Conservation (phyloP, 495 filamentous ascomycete genomes). For the Cercophora samala region DNA sequence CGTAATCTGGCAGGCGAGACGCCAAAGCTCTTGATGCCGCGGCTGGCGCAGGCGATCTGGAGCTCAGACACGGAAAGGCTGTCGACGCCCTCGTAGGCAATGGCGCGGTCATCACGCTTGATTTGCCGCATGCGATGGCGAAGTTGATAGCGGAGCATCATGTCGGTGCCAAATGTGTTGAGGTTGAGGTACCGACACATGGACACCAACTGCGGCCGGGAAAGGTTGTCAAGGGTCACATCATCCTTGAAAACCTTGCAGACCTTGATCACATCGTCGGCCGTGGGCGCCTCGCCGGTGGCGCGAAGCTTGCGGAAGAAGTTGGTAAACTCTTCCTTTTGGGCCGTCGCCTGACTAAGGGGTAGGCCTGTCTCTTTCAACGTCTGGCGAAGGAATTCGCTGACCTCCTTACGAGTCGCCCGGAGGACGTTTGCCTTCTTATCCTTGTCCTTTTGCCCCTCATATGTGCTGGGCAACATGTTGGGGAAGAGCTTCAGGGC, state of each 20-base stretch:
- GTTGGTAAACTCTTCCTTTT: constrained; percentile 90
- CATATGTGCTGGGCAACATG: constrained; percentile 93
- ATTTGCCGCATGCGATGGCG: constrained; percentile 98
- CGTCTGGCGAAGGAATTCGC: constrained; percentile 82
- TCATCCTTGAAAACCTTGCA: constrained; percentile 99
- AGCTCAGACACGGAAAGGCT: constrained; percentile 89
- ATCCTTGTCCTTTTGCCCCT: constrained; percentile 85
- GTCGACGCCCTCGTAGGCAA: constrained; percentile 91
- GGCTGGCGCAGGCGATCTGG: constrained; percentile 83
- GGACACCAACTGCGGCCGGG: constrained; percentile 88
- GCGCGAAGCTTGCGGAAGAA: constrained; percentile 97
- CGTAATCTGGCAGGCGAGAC: constrained; percentile 82
- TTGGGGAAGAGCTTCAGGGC: constrained; percentile 95
- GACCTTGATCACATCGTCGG: constrained; percentile 92
- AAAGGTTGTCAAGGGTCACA: constrained; percentile 94
- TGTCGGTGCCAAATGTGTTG: constrained; percentile 92
- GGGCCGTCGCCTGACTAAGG: constrained; percentile 76
- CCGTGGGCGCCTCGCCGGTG: constrained; percentile 84
- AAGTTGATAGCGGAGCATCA: constrained; percentile 96
- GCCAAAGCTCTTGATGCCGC: constrained; percentile 88
- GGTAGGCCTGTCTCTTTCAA: constrained; percentile 90
- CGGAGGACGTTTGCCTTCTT: constrained; percentile 78
- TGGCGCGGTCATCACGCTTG: constrained; percentile 94
- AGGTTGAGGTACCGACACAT: constrained; percentile 99
- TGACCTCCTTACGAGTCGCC: constrained; percentile 89